Evolutionary conservation across 2,329 filamentous ascomycete species (phyloP).

Genomic region (Colletotrichum liriopes): DNA sequence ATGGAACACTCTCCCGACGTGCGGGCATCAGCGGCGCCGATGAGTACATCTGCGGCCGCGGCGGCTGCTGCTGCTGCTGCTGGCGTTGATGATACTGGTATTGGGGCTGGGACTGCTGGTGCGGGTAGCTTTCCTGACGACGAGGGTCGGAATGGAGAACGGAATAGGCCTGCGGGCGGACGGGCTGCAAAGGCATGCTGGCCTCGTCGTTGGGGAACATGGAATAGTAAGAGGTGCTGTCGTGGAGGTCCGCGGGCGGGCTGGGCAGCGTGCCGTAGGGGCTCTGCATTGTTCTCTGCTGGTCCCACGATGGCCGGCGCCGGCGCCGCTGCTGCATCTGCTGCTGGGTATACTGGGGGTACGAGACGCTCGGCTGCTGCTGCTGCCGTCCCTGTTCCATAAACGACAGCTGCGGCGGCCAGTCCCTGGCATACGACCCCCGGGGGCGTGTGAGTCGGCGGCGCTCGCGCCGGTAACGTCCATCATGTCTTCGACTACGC

Average conservation of each 20-base stretch:
- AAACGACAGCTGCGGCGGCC: not conserved
- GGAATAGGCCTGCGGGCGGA: not conserved
- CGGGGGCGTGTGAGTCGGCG: not conserved
- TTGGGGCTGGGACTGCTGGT: not conserved
- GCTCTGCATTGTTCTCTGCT: not conserved
- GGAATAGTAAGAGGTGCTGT: not conserved
- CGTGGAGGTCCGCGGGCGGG: slow-evolving; percentile 14
- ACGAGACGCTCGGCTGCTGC: slow-evolving; percentile 5
- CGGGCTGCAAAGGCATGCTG: not conserved
- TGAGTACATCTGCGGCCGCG: not conserved
- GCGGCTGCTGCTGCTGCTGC: not conserved
- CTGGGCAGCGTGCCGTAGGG: slow-evolving; percentile 7
- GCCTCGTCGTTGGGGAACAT: not conserved
- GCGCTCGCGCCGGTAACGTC: not conserved
- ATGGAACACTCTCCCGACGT: not conserved
- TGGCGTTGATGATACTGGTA: not conserved
- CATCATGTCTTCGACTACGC: not conserved
- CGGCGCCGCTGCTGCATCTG: not conserved
- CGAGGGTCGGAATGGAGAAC: not conserved
- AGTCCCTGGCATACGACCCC: not conserved
- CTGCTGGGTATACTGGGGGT: slow-evolving; percentile 3
- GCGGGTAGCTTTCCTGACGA: not conserved
- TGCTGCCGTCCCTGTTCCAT: not conserved
- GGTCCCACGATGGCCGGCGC: not conserved
- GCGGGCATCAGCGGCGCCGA: not conserved